Conservation (phyloP, 2,329 filamentous ascomycete genomes). For the Aspergillus oerlinghausenensis region DNA sequence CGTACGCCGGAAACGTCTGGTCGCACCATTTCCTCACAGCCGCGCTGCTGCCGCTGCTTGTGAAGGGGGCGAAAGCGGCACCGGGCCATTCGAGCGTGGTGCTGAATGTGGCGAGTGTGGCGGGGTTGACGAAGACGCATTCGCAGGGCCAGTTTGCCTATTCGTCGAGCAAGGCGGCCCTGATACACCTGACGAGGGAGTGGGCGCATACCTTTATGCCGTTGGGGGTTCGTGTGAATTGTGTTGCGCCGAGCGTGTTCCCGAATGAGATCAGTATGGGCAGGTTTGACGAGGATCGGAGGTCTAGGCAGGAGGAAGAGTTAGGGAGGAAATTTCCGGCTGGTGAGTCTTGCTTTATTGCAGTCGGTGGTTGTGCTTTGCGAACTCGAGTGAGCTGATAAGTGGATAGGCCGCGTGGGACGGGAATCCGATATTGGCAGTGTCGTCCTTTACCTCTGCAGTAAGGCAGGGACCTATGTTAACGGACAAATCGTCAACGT, state of each 20-base stretch:
- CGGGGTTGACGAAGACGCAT: constrained; percentile 48
- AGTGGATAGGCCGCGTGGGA: constrained; percentile 40
- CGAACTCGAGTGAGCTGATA: neutral
- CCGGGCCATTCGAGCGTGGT: constrained; percentile 48
- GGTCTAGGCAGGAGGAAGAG: constrained; percentile 52
- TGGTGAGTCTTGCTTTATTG: constrained; percentile 23
- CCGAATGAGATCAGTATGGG: constrained; percentile 55
- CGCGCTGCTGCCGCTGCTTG: constrained; percentile 52
- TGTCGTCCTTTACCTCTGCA: constrained; percentile 50
- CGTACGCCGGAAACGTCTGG: constrained; percentile 50
- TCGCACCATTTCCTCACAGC: constrained; percentile 51
- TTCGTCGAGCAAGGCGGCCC: constrained; percentile 45
- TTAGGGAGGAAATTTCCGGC: constrained; percentile 46
- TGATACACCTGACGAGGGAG: constrained; percentile 53
- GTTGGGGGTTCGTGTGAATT: constrained; percentile 55
- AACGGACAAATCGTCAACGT: constrained; percentile 44
- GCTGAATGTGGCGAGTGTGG: constrained; percentile 52
- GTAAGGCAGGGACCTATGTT: constrained; percentile 41
- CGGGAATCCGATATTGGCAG: constrained; percentile 57
- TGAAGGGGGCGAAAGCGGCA: constrained; percentile 43
- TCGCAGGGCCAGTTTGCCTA: constrained; percentile 52
- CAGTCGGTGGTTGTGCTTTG: neutral
- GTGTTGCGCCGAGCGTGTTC: constrained; percentile 55
- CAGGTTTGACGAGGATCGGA: constrained; percentile 50
- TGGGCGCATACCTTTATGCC: constrained; percentile 52